phyloP scores from a whole-genome alignment of 2,329 filamentous ascomycete species.

The Pseudonectria foliicola region DNA sequence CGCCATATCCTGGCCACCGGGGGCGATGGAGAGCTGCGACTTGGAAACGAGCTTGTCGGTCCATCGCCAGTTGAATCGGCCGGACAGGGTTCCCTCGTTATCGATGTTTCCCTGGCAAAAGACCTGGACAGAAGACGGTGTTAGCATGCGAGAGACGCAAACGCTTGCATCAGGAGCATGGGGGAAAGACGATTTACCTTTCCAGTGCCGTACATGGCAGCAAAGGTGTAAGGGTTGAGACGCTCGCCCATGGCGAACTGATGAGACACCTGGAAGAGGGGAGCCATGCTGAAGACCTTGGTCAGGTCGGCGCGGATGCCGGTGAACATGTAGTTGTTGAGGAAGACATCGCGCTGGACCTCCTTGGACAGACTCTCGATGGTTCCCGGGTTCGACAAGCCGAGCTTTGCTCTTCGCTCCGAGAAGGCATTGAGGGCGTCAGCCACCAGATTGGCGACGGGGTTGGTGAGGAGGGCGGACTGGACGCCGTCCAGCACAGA shows the following conservation, averaged over 20 bases:
- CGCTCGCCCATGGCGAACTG: constrained; percentile 92
- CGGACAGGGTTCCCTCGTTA: constrained; percentile 80
- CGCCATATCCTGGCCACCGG: constrained; percentile 76
- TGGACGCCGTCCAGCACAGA: constrained; percentile 41
- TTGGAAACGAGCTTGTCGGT: constrained; percentile 74
- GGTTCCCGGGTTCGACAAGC: constrained; percentile 84
- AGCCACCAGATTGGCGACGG: constrained; percentile 59
- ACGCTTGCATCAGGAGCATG: constrained; percentile 4
- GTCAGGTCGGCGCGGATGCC: constrained; percentile 93
- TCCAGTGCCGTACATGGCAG: constrained; percentile 85
- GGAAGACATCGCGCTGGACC: constrained; percentile 91
- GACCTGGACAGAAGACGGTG: constrained; percentile 48
- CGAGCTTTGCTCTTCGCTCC: constrained; percentile 79
- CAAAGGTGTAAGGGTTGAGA: constrained; percentile 90
- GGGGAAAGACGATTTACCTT: constrained; percentile 51
- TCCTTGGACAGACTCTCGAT: constrained; percentile 86
- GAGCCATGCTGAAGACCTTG: constrained; percentile 89
- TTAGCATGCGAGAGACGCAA: constrained; percentile 4
- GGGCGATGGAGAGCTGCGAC: constrained; percentile 76
- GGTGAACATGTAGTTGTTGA: constrained; percentile 95
- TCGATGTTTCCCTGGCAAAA: constrained; percentile 95
- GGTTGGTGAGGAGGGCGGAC: constrained; percentile 67
- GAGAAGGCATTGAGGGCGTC: constrained; percentile 78
- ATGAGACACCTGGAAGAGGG: constrained; percentile 95
- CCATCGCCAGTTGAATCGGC: constrained; percentile 93